phyloP scores from a whole-genome alignment of 2,329 filamentous ascomycete genomes.

The Paramyrothecium sp. region DNA sequence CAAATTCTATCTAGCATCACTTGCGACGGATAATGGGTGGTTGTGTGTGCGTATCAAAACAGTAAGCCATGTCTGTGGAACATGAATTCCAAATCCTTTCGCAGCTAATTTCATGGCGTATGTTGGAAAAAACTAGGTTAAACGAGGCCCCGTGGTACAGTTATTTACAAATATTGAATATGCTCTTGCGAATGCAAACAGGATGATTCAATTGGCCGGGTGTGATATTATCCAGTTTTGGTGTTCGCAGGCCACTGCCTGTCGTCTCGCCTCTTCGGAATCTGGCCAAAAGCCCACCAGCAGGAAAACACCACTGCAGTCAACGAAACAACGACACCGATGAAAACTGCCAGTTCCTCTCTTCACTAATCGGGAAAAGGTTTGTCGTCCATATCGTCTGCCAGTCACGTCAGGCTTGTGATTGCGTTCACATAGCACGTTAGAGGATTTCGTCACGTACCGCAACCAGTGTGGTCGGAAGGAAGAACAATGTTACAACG shows the following conservation, averaged over 20 bases:
- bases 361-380: background rate
- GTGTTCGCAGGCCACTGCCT: background rate
- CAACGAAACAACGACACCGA: background rate
- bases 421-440: background rate
- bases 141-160: too few relatives aligned
- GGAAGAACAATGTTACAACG: conserved; percentile 3
- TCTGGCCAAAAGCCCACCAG: background rate
- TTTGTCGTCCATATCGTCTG: conserved; percentile 2
- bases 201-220: background rate
- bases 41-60: too few relatives aligned
- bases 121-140: too few relatives aligned
- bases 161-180: background rate
- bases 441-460: background rate
- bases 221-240: background rate
- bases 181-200: background rate
- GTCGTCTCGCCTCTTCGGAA: background rate
- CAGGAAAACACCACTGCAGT: background rate
- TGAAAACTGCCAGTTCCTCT: background rate
- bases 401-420: background rate
- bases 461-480: conserved; percentile 5
- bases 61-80: too few relatives aligned
- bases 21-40: too few relatives aligned
- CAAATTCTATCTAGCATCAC: too few relatives aligned
- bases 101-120: too few relatives aligned
- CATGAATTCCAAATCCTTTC: too few relatives aligned